phyloP scores from a whole-genome alignment of 1,284 basidiomycete genomes.

The Mycena sp. region DNA sequence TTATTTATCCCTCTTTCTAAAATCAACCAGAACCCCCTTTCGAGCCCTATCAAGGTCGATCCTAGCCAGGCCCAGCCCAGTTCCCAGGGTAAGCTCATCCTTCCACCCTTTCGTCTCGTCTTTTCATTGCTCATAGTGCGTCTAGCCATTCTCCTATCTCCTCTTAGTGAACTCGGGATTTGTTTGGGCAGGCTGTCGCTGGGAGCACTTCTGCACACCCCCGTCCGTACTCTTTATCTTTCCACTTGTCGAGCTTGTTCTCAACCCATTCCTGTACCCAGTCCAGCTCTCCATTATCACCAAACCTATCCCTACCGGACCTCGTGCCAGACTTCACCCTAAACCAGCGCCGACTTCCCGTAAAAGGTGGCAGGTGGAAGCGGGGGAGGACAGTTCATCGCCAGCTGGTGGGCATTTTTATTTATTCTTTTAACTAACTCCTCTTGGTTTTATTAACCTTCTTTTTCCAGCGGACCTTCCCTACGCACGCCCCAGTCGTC shows the following conservation, averaged over 20 bases:
- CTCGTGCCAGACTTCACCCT: not conserved
- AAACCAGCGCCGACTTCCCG: not conserved
- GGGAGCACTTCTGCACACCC: not conserved
- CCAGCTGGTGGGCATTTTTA: too few relatives aligned
- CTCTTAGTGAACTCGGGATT: not conserved
- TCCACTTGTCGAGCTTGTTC: not conserved
- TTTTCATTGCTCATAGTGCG: conserved; percentile 8
- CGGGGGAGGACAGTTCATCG: too few relatives aligned
- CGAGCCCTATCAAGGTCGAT: too few relatives aligned
- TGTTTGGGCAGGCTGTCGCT: not conserved
- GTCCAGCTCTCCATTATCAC: conserved; percentile 2
- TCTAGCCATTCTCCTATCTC: not conserved
- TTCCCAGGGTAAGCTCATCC: too few relatives aligned
- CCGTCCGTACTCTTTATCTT: not conserved
- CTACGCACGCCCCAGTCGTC: too few relatives aligned
- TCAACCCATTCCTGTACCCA: not conserved
- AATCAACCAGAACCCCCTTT: too few relatives aligned
- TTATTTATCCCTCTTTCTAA: too few relatives aligned
- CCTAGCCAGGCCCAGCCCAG: too few relatives aligned
- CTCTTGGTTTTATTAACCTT: too few relatives aligned
- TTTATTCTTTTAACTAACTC: too few relatives aligned
- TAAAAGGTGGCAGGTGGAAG: not conserved
- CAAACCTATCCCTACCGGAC: conserved; percentile 2
- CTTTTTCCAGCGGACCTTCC: too few relatives aligned
- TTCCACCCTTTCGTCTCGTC: too few relatives aligned